Conservation (phyloP, 2,329 filamentous ascomycete species). For the Cercospora berteroae region DNA sequence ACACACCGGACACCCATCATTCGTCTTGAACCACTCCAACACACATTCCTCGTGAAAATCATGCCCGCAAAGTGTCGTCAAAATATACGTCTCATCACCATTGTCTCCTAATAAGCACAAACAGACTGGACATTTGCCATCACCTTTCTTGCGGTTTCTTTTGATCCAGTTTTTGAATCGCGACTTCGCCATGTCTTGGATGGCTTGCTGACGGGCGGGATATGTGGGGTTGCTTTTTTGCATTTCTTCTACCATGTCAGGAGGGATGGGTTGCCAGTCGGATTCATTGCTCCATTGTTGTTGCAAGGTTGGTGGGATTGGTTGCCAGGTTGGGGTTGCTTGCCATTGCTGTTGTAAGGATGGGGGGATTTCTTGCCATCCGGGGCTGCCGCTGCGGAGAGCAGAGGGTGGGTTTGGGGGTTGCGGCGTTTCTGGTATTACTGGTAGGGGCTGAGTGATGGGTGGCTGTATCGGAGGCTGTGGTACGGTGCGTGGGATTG, state of each 20-base stretch:
- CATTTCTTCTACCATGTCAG: background rate
- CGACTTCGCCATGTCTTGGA: background rate
- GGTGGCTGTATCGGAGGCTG: background rate
- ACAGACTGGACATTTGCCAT: constrained; percentile 4
- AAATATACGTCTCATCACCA: background rate
- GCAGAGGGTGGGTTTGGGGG: too few species aligned
- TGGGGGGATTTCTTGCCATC: background rate
- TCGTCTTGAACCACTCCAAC: constrained; percentile 2
- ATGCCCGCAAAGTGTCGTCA: constrained; percentile 5
- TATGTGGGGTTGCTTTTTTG: background rate
- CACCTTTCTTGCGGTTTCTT: background rate
- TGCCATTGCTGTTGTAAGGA: background rate
- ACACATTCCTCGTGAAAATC: constrained; percentile 7
- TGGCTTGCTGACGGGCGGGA: background rate
- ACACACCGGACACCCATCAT: constrained; percentile 3
- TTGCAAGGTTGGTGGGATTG: background rate
- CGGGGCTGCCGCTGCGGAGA: background rate
- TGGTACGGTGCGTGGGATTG: background rate
- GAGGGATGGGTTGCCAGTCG: constrained; percentile 2
- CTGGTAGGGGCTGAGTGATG: background rate
- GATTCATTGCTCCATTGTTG: background rate
- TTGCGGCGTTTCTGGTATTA: background rate
- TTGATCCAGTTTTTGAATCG: constrained; percentile 1
- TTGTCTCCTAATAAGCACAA: background rate
- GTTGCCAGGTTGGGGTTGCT: background rate